Percentiles rank a stretch among this genome's conserved stretches.
Conservation (phyloP, 2,329 filamentous ascomycete species). For the Clathrospora elynae region DNA sequence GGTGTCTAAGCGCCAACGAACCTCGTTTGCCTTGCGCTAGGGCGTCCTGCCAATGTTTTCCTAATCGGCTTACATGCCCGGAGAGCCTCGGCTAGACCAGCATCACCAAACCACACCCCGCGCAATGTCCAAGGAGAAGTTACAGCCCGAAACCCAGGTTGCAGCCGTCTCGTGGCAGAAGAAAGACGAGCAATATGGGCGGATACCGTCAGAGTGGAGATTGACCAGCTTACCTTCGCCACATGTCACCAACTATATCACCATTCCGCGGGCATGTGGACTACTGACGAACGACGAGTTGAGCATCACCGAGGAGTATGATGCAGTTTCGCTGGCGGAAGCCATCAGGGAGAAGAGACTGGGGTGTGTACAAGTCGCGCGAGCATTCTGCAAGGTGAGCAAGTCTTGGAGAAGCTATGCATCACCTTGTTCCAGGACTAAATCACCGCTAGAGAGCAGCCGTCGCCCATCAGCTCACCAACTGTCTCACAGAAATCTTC, state of each 20-base stretch:
- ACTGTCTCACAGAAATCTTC: slow-evolving; percentile 50
- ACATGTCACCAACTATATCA: slow-evolving; percentile 43
- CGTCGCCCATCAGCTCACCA: slow-evolving; percentile 54
- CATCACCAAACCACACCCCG: not conserved
- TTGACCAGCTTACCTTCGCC: slow-evolving; percentile 35
- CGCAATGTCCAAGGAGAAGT: slow-evolving; percentile 22
- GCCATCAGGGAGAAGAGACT: slow-evolving; percentile 44
- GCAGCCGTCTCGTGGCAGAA: slow-evolving; percentile 51
- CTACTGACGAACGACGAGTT: slow-evolving; percentile 59
- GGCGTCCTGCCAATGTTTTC: too few species aligned
- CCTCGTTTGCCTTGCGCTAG: too few species aligned
- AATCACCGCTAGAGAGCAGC: slow-evolving; percentile 48
- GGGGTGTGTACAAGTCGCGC: slow-evolving; percentile 47
- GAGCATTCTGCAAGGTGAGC: slow-evolving; percentile 53
- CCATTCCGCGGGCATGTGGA: slow-evolving; percentile 59
- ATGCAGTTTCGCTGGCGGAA: slow-evolving; percentile 50
- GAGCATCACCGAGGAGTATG: slow-evolving; percentile 60
- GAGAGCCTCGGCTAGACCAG: not conserved
- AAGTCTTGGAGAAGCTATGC: too few species aligned
- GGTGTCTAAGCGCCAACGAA: too few species aligned
- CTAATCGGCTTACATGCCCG: too few species aligned
- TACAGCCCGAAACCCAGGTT: slow-evolving; percentile 36
- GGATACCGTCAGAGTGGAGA: slow-evolving; percentile 55
- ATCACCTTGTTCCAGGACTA: too few species aligned
- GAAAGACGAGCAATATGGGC: slow-evolving; percentile 48